Evolutionary conservation across 2,329 filamentous ascomycete species (phyloP).

Genomic region (Microdochium bolleyi): DNA sequence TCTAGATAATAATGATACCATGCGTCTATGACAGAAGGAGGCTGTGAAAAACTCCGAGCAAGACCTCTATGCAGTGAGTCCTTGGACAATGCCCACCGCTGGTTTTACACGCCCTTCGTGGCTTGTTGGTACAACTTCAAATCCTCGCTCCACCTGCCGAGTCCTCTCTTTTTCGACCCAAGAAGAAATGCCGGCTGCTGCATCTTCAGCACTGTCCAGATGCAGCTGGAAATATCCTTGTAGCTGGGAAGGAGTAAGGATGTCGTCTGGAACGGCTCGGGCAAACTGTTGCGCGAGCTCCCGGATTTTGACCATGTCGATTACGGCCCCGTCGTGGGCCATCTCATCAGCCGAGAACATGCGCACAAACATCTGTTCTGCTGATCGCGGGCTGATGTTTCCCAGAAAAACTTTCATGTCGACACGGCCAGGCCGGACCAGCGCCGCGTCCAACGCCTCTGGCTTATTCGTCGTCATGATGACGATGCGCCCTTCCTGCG

Average conservation of each 20-base stretch:
- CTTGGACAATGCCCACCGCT: neutral
- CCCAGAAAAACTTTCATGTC: slow-evolving; percentile 46
- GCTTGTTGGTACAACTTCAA: slow-evolving; percentile 1
- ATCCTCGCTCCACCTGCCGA: neutral
- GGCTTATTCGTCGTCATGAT: slow-evolving; percentile 61
- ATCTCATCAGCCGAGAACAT: slow-evolving; percentile 19
- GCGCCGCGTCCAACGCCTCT: slow-evolving; percentile 48
- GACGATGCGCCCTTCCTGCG: slow-evolving; percentile 55
- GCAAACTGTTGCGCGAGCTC: slow-evolving; percentile 19
- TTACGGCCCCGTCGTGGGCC: neutral
- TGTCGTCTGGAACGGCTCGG: slow-evolving; percentile 20
- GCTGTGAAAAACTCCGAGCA: no score
- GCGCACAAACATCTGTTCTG: slow-evolving; percentile 25
- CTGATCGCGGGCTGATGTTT: slow-evolving; percentile 23
- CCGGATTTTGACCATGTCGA: slow-evolving; percentile 7
- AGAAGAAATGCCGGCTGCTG: slow-evolving; percentile 13
- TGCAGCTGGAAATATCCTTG: slow-evolving; percentile 26
- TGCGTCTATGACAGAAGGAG: no score
- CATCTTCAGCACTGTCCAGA: slow-evolving; percentile 19
- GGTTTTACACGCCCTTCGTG: neutral
- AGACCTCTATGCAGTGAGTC: no score
- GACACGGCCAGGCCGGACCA: slow-evolving; percentile 53
- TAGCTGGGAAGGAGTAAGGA: slow-evolving; percentile 24
- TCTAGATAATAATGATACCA: no score
- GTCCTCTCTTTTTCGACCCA: slow-evolving; percentile 21